Evolutionary conservation across 805 yeast species (phyloP), one percentile per base, ranked within the genome.

Genomic region (Ogataea ramenticola): DNA sequence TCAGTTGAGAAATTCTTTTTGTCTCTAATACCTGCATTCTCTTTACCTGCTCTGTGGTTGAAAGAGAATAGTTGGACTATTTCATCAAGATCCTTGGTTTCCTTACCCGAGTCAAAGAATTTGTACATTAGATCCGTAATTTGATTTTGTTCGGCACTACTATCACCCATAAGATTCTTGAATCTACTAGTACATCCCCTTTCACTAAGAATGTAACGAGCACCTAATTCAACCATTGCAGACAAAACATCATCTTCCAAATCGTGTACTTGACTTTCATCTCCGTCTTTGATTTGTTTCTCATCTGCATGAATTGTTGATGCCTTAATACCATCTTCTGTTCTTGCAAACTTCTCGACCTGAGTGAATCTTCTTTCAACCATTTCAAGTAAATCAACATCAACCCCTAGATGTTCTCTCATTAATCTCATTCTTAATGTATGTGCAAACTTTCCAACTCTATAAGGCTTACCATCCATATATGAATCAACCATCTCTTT

Each of bases 351-450:
- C 5, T 60, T 58, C 46, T 75, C 79, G 48, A 76, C 68, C 40
- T 67, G 65, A 16, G 62, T 57, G 43, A 86, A 82, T 52, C 85
- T 72, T 51, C 90, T 71, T 57, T 89, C 96, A 29, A 88, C 84
- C 37, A 84, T 64, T 45, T 90, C 97, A 22, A 89, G 64, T 15
- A 82, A 68, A 62, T 90, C 97, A 36, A 89, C 93, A 61, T 89
- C 95, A 43, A 95, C 82, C 22, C 99, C 99, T 22, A 93, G 60
- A 65, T 93, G 99, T 58, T 93, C 99, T 50, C 99, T 76, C 99
- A 93, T 93, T 41, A 95, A 71, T 49, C 97, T 74, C 69, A 89
- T 77, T 55, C 99, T 75, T 47, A 93, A 66, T 2, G 93, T 82
- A 60, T 88, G 95, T 0, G 98, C 88, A 68, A 91, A 93, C 52